Percentiles rank a stretch among this genome's conserved stretches.
phyloP scores from a whole-genome alignment of 257 asterid species.

The Lycium ferocissimum region DNA sequence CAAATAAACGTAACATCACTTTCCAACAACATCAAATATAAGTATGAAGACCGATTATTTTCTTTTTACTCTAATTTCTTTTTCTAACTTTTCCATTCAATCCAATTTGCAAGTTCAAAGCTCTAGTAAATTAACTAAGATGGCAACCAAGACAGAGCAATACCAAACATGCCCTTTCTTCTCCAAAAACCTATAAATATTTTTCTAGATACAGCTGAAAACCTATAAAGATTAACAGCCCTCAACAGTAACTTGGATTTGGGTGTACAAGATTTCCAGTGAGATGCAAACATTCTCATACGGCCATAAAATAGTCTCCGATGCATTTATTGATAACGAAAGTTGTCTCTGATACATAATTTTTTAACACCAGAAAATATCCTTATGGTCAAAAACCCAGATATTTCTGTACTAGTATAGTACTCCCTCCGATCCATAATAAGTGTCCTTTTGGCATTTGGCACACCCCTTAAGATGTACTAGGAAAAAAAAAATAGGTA shows the following conservation, averaged over 20 bases:
- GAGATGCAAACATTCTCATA: not conserved
- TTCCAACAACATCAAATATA: not conserved
- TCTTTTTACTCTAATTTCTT: not conserved
- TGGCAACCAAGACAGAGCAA: not conserved
- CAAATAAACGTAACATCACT: conserved; percentile 1
- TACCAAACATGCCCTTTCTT: not conserved
- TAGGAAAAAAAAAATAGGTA: too few relatives aligned
- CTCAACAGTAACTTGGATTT: not conserved
- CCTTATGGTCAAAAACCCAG: not conserved
- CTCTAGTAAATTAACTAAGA: not conserved
- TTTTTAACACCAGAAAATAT: not conserved
- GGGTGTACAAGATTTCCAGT: not conserved
- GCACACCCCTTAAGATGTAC: too few relatives aligned
- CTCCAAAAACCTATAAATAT: not conserved
- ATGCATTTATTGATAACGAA: not conserved
- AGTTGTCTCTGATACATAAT: not conserved
- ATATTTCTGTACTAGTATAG: not conserved
- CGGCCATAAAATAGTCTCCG: not conserved
- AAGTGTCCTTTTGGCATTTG: too few relatives aligned
- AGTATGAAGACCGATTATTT: not conserved
- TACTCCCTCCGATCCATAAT: too few relatives aligned
- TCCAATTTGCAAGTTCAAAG: conserved; percentile 8
- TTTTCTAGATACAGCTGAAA: not conserved
- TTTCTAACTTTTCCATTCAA: not conserved
- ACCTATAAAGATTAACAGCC: not conserved